Percentiles rank a stretch among this genome's conserved stretches.
Evolutionary conservation across 2,329 filamentous ascomycete species (phyloP).

Genomic region (Diatrype stigma): DNA sequence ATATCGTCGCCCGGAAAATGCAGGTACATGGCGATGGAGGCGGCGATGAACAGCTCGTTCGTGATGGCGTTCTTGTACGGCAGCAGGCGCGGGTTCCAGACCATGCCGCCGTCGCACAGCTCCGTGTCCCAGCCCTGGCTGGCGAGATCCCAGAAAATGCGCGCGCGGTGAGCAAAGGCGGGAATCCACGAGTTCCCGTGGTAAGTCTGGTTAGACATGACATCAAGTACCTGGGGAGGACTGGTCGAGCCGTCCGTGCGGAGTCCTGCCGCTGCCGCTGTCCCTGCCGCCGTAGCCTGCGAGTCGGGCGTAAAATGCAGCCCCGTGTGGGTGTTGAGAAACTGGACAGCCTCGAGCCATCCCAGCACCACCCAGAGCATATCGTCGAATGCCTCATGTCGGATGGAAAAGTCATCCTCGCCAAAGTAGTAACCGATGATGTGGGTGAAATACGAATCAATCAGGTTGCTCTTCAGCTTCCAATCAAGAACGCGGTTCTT

Average conservation of each 20-base stretch:
- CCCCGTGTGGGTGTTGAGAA: conserved; percentile 65
- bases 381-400: conserved; percentile 80
- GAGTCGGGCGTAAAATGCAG: conserved; percentile 48
- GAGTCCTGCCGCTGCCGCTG: too few relatives aligned
- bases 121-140: conserved; percentile 74
- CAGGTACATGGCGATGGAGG: conserved; percentile 84
- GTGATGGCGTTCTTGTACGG: conserved; percentile 98
- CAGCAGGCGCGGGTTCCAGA: conserved; percentile 74
- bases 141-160: conserved; percentile 81
- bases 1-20: conserved; percentile 80
- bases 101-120: conserved; percentile 83
- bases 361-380: conserved; percentile 93
- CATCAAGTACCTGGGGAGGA: conserved; percentile 14
- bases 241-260: too few relatives aligned
- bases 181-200: conserved; percentile 72
- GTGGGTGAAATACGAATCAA: conserved; percentile 79
- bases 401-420: conserved; percentile 71
- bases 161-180: conserved; percentile 76
- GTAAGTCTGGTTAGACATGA: conserved; percentile 52
- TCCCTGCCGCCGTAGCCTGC: conserved; percentile 1
- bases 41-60: conserved; percentile 83
- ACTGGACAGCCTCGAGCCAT: conserved; percentile 80
- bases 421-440: conserved; percentile 77
- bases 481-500: conserved; percentile 33
- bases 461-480: conserved; percentile 66